These are phyloP conservation scores for Dendrobium huoshanense DNA, from an alignment of 106 monocot species.

Conservation along the genomic window DNA sequence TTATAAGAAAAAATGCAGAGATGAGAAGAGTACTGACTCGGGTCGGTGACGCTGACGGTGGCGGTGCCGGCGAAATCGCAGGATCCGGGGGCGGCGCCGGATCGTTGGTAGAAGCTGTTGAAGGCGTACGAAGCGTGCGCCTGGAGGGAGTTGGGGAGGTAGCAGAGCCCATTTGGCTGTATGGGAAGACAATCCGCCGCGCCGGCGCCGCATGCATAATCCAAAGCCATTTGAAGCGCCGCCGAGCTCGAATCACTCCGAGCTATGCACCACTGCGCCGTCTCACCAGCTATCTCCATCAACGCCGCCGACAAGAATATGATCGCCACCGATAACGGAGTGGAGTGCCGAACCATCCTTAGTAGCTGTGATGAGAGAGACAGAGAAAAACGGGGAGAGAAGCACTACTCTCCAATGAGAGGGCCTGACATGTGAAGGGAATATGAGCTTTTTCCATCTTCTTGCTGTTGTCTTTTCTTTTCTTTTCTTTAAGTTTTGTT, in stretches of 20 bases:
- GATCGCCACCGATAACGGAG: background rate
- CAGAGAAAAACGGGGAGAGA: background rate
- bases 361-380: background rate
- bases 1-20: background rate
- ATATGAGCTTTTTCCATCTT: slow-evolving; percentile 1
- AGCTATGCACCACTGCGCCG: slow-evolving; percentile 38
- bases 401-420: background rate
- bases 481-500: background rate
- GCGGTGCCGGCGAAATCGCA: slow-evolving; percentile 89
- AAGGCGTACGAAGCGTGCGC: slow-evolving; percentile 88
- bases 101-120: slow-evolving; percentile 72
- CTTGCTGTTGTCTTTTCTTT: background rate
- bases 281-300: background rate
- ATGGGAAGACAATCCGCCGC: slow-evolving; percentile 68
- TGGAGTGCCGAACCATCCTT: background rate
- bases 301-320: background rate
- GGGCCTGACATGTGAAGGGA: background rate
- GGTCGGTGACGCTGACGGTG: slow-evolving; percentile 45
- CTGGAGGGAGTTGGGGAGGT: slow-evolving; percentile 68
- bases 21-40: slow-evolving; percentile 27
- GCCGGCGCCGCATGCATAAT: slow-evolving; percentile 52
- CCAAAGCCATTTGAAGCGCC: slow-evolving; percentile 37
- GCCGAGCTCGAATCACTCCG: slow-evolving; percentile 13
- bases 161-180: slow-evolving; percentile 61
- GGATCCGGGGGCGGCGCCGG: slow-evolving; percentile 36